Conservation (phyloP, 2,329 filamentous ascomycete genomes). For the Pseudocercospora cruenta region DNA sequence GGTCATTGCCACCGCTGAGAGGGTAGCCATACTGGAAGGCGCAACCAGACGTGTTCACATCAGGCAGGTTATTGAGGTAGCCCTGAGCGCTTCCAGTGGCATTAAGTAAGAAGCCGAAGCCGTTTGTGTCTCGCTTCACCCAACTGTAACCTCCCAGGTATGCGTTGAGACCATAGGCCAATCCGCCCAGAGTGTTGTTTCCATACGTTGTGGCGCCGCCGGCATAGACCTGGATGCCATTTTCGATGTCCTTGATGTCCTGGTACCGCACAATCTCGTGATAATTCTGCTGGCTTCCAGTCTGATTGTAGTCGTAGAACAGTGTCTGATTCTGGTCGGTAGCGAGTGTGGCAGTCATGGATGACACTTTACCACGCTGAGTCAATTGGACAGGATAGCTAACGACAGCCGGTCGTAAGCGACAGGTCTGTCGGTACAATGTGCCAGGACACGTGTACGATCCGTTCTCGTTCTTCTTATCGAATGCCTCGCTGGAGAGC, state of each 20-base stretch:
- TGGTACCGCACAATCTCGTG: background rate
- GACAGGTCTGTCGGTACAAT: background rate
- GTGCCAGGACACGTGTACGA: background rate
- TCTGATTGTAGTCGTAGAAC: constrained; percentile 9
- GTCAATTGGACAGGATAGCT: constrained; percentile 4
- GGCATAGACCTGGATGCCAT: background rate
- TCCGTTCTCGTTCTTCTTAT: background rate
- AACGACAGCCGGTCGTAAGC: constrained; percentile 4
- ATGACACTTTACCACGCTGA: background rate
- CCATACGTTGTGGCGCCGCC: background rate
- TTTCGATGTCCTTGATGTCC: background rate
- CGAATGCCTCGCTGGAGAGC: background rate
- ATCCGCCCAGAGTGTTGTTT: constrained; percentile 15
- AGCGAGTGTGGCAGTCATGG: background rate
- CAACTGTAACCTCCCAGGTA: constrained; percentile 19
- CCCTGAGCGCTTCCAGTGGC: constrained; percentile 12
- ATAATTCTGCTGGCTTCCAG: constrained; percentile 6
- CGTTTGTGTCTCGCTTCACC: constrained; percentile 5
- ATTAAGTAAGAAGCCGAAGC: background rate
- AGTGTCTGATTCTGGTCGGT: background rate
- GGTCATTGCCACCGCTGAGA: background rate
- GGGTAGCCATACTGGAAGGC: constrained; percentile 14
- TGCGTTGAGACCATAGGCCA: constrained; percentile 14
- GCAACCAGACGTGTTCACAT: constrained; percentile 5
- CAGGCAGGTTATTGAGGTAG: constrained; percentile 15